Evolutionary conservation across 2,329 filamentous ascomycete species (phyloP), one percentile per base, ranked within the genome.

Genomic region (Hymenoscyphus fructigenus): DNA sequence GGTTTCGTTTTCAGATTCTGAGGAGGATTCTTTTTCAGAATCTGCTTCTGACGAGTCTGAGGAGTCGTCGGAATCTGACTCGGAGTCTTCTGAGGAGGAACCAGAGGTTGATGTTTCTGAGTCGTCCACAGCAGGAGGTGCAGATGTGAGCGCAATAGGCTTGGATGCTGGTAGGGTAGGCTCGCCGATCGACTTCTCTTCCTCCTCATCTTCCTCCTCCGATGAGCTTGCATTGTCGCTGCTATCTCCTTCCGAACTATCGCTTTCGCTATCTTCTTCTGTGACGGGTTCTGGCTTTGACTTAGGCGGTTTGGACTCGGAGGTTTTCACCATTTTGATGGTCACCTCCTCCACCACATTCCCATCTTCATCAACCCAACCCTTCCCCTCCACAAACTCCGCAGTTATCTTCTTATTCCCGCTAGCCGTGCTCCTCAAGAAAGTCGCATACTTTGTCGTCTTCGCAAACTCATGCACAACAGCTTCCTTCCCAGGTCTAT

Each of bases 381-480:
- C 94, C 73, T 91, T 89, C 26, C 90, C 93, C 62, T 97, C 90
- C 50, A 95, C 85, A 75, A 89, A 97, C 63, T 89, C 87, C 2
- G 82, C 77, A 47, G 83, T 81, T n/a, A 81, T 76, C 57, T 82
- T 82, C 17, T 77, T 76, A 10, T 76, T 77, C 1, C 78, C 78
- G 1, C 78, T 78, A 5, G 79, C 78, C 53, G 75, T 81, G 5
- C 82, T 80, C 75, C 91, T 92, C 65, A 97, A 78, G 75, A 97
- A 97, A 4, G 86, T 90, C 0, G 93, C 91, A 68, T 92, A 90
- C 72, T 92, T 94, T 44, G 86, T 88, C 7, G 90, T 93, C 75
- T 92, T 93, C 71, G 90, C 86, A 75, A 97, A 98, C 75, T 99
- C 95, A 77, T 98, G 93, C 2, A 98, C 84, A 3, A 92, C 81